phyloP scores from a whole-genome alignment of 2,329 filamentous ascomycete species.

The Rhinocladiella mackenziei region DNA sequence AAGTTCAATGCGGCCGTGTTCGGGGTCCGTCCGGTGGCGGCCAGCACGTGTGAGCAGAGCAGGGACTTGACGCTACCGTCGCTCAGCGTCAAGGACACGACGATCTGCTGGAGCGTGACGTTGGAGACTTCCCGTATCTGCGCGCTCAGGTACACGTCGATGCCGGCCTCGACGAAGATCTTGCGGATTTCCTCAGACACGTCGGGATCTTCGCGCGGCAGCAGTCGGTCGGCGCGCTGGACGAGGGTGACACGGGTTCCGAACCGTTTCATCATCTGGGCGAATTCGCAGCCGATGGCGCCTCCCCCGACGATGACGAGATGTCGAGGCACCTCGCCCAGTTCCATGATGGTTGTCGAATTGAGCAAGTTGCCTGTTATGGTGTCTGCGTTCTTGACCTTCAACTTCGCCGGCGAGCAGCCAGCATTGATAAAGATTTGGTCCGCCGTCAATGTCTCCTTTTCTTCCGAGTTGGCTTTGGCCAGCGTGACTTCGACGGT shows the following conservation, averaged over 20 bases:
- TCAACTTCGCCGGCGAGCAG: conserved; percentile 24
- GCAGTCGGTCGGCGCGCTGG: conserved; percentile 43
- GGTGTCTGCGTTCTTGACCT: conserved; percentile 20
- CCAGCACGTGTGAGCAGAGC: conserved; percentile 47
- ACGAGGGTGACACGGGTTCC: conserved; percentile 50
- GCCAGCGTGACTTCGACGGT: conserved; percentile 36
- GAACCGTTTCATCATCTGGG: conserved; percentile 50
- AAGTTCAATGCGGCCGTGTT: conserved; percentile 49
- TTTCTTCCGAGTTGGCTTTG: neutral
- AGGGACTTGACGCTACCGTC: conserved; percentile 28
- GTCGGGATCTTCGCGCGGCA: conserved; percentile 49
- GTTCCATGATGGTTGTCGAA: conserved; percentile 30
- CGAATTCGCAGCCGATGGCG: conserved; percentile 53
- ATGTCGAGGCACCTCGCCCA: conserved; percentile 39
- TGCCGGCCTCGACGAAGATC: conserved; percentile 47
- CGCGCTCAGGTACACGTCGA: conserved; percentile 42
- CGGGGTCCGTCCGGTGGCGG: conserved; percentile 49
- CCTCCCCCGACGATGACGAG: conserved; percentile 53
- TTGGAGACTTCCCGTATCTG: conserved; percentile 29
- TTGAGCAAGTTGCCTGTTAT: conserved; percentile 23
- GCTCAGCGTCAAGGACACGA: conserved; percentile 19
- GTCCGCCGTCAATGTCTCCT: conserved; percentile 29
- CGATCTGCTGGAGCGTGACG: conserved; percentile 30
- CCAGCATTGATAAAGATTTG: conserved; percentile 30
- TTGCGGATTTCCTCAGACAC: conserved; percentile 42